Evolutionary conservation across 768 basidiomycete genomes (phyloP).

Genomic region (Crucibulum laeve): DNA sequence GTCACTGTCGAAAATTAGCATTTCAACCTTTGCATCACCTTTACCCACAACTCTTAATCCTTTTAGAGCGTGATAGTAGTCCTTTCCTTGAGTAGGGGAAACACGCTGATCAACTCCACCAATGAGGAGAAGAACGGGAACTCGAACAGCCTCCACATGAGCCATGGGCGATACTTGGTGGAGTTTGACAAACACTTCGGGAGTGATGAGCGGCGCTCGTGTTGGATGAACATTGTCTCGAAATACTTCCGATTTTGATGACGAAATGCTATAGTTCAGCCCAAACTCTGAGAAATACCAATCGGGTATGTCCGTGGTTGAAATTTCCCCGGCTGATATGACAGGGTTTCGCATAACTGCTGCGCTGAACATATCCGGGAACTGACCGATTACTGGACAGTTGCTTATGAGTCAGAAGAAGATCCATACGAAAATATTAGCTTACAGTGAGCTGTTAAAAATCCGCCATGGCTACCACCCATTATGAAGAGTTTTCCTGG

Average conservation of each 20-base stretch:
- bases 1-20: constrained; percentile 60
- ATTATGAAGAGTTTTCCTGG: constrained; percentile 48
- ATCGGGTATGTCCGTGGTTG: constrained; percentile 63
- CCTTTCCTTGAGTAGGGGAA: constrained; percentile 55
- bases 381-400: constrained; percentile 53
- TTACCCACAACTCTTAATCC: constrained; percentile 17
- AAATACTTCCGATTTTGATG: constrained; percentile 15
- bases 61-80: constrained; percentile 65
- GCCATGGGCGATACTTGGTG: constrained; percentile 53
- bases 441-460: constrained; percentile 55
- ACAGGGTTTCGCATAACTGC: constrained; percentile 69
- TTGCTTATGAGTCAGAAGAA: not conserved
- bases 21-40: constrained; percentile 36
- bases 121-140: constrained; percentile 54
- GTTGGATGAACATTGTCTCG: constrained; percentile 2
- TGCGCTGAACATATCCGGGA: constrained; percentile 57
- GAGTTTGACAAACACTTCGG: constrained; percentile 38
- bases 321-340: constrained; percentile 52
- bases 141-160: constrained; percentile 42
- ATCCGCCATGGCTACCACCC: constrained; percentile 74
- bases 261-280: constrained; percentile 32
- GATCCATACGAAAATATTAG: constrained; percentile 5
- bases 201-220: constrained; percentile 34
- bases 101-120: constrained; percentile 62
- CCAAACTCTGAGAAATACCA: constrained; percentile 55